Base-by-base conservation (phyloP, 495 filamentous ascomycete species). In the Neurospora sp. region DNA sequence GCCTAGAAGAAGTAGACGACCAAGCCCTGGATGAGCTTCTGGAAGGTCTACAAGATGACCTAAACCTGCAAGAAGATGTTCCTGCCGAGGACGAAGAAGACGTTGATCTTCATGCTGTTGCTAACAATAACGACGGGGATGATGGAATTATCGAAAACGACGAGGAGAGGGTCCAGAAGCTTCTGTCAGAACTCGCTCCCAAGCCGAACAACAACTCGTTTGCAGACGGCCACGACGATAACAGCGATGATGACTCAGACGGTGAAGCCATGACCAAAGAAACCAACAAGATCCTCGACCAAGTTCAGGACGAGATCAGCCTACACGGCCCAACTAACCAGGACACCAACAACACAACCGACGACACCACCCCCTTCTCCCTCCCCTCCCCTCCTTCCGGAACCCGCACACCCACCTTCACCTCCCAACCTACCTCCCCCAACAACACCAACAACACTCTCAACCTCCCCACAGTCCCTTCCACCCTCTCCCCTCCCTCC, bases 1-100 rank as follows among this genome's bases (percentile, higher is more conserved):
- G 77, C 78, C 69, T 31, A 54, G 41, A 41, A 79, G 44, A 39
- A 27, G 74, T 80, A 46, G 81, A 81, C 70, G 77, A 82, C 12
- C 78, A 83, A 73, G 77, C 77, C 9, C 74, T 84, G 4, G 80
- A 81, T 70, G 82, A 81, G 70, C 77, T 84, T 35, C 77, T 85
- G 4, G 78, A 76, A 23, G 82, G 81, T 70, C 74, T 82, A 5
- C 27, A 66, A 66, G 78, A 77, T 70, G 70, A 73, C 48, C 70
- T 75, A 69, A 72, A 75, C 27, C 37, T 77, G 71, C 27, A 66
- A 66, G 54, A 62, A 62, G 78, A 77, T 38, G 75, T 73, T 40
- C 38, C 39, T 8, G 31, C 59, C 12, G 20, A 44, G n/a, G 18
- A 46, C 31, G 39, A 27, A 2, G 39, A 20, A 20, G 37, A 23